Evolutionary conservation across 2,329 filamentous ascomycete species (phyloP).

Genomic region (Metarhizium robertsii): DNA sequence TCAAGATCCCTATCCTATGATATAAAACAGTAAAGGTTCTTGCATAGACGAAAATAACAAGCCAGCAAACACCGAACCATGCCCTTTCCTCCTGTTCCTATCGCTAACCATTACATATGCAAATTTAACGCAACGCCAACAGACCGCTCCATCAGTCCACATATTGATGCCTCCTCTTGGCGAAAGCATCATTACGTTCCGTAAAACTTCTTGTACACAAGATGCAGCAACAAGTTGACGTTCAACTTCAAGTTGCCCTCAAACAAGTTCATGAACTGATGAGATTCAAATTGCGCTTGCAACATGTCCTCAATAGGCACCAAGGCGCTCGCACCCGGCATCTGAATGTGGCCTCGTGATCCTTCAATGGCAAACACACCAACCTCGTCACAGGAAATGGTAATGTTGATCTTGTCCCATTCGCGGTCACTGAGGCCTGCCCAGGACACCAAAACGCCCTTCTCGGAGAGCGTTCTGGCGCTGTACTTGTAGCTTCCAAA

Average conservation of each 20-base stretch:
- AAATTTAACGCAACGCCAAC: neutral
- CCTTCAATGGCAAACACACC: conserved; percentile 92
- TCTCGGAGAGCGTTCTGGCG: conserved; percentile 77
- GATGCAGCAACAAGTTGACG: conserved; percentile 91
- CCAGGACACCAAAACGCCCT: conserved; percentile 92
- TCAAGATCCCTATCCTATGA: neutral
- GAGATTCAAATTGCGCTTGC: conserved; percentile 94
- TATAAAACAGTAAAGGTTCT: neutral
- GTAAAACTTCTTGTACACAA: conserved; percentile 99
- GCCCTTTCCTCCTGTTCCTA: neutral
- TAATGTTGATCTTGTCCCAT: conserved; percentile 88
- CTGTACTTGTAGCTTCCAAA: conserved; percentile 98
- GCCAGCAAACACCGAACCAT: conserved; percentile 2
- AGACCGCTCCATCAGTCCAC: neutral
- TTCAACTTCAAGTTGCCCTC: conserved; percentile 79
- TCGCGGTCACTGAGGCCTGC: conserved; percentile 71
- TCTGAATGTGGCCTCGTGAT: conserved; percentile 84
- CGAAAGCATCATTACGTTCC: conserved; percentile 37
- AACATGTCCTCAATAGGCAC: conserved; percentile 88
- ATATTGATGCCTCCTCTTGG: neutral
- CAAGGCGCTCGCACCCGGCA: conserved; percentile 82
- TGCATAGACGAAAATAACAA: neutral
- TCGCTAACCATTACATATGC: conserved; percentile 1
- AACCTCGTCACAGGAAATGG: conserved; percentile 87
- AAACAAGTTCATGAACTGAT: conserved; percentile 93